Conservation (phyloP, 208 protist species). For the Lotmaria passim region DNA sequence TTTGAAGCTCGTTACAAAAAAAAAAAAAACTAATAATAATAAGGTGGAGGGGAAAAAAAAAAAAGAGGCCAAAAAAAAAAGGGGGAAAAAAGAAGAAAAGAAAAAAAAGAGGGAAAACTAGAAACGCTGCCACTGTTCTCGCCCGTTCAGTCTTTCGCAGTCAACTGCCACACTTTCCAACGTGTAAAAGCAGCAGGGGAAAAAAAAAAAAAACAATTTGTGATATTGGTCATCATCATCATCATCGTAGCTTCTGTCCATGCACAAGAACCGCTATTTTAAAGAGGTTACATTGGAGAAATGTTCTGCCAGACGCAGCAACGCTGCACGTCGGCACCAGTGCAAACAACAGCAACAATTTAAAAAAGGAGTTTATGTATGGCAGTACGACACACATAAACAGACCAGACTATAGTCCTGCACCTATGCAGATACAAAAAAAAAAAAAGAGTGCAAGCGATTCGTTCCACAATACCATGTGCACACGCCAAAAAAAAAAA, state of each 20-base stretch:
- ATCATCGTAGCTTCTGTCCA: no score
- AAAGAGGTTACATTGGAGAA: no score
- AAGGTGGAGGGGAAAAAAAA: constrained; percentile 5
- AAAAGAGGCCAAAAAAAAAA: constrained; percentile 6
- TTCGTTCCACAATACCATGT: no score
- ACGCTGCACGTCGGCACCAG: no score
- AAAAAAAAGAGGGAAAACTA: constrained; percentile 11
- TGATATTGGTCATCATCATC: no score
- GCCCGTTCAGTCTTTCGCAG: no score
- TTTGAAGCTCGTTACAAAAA: background rate
- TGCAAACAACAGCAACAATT: constrained; percentile 11
- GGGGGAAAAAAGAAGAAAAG: constrained; percentile 12
- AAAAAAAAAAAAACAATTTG: constrained; percentile 20
- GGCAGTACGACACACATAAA: background rate
- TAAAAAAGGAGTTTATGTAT: constrained; percentile 6
- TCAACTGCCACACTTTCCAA: no score
- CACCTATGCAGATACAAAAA: background rate
- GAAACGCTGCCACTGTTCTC: no score
- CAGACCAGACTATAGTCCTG: background rate
- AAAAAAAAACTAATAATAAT: constrained; percentile 19
- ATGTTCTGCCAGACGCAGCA: no score
- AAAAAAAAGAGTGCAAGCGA: no score
- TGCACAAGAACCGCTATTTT: constrained; percentile 4
- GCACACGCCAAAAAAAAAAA: background rate
- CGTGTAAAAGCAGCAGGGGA: no score